Base-by-base conservation (phyloP, 305 asterid species). In the Galium porrigens region DNA sequence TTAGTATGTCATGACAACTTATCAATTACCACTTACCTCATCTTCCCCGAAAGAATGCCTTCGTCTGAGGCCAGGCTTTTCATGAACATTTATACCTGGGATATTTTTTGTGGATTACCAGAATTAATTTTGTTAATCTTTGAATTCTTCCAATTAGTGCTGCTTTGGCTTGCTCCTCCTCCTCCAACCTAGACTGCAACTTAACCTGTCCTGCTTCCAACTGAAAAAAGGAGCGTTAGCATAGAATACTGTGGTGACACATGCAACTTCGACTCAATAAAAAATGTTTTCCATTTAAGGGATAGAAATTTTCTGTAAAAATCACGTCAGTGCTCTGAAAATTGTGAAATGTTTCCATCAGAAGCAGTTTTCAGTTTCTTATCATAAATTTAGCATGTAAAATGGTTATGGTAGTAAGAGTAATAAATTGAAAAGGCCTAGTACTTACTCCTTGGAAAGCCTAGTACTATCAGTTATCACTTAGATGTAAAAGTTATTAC, bases 131-230 rank as follows among this genome's bases (percentile, higher is more conserved):
- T 9, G 15, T 55, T 55, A 55, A 55, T 27, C 60, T 25, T 55
- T 25, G 36, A 55, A 55, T 55, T 17, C 60, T 55, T 55, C 60
- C 60, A 32, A 55, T 7, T 22, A 55, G 11, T 1, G 36, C 60
- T 22, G 36, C 60, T 55, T 55, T 55, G 36, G 60, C 60, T 55
- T 55, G 36, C 20, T 55, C 36, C 60, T 55, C 60, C 36, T 55
- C 36, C 60, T 55, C 60, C 60, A 55, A 55, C 30, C 60, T 25
- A 9, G 60, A 55, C 29, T 27, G 60, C 25, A 55, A 55, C 36
- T 25, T 55, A 27, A 55, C 60, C 60, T 55, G n/a, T 55, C 60
- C 36, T 0, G 36, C 60, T 55, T 55, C 60, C 60, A 55, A 10
- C 36, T 55, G 17, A 36, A 53, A 55, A 25, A 55, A 55, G 10